Base-by-base conservation (phyloP, 306 rosid genomes). In the Dryas octopetala region DNA sequence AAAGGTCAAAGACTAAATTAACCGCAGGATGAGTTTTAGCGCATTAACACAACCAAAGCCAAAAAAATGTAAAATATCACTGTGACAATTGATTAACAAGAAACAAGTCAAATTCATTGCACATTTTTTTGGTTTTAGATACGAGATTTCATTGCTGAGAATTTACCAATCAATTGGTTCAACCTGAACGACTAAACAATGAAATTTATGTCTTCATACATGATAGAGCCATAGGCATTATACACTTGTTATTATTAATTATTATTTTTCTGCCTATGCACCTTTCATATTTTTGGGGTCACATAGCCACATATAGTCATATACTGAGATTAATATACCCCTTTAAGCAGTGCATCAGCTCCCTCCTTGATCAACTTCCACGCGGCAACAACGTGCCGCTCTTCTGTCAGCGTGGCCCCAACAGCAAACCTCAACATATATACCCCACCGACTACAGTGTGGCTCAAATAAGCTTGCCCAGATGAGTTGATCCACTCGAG, bases 381-480 rank as follows among this genome's bases (percentile, higher is more conserved):
- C 76, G 83, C 73, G 44, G 79, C 81, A 26, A 55, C 66, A 48
- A 83, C 83, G 83, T 79, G 81, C 44, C 54, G 12, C 15, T 83
- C 86, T 38, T 75, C 68, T 0, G 83, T 83, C 0, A 83, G 71
- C 1, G 86, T 79, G 72, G 83, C 76, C 44, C 83, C 78, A 40
- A 75, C 76, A 0, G 83, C 81, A 40, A 83, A 83, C 44, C 86
- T 74, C 76, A 83, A 17, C 69, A 83, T 50, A 9, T 74, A 83
- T 0, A 74, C 64, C 40, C 78, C 80, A n/a, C 86, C 80, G 44
- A 83, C 86, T 13, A 70, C 59, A 12, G 86, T 82, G 64, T 83
- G 86, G 4, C 71, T 79, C 73, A 83, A 59, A 44, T 82, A 82
- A 5, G 51, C 49, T 32, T n/a, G 53, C 43, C 86, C 86, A 1